Conservation (phyloP, 2,329 filamentous ascomycete genomes). For the Venturiaceae sp. region DNA sequence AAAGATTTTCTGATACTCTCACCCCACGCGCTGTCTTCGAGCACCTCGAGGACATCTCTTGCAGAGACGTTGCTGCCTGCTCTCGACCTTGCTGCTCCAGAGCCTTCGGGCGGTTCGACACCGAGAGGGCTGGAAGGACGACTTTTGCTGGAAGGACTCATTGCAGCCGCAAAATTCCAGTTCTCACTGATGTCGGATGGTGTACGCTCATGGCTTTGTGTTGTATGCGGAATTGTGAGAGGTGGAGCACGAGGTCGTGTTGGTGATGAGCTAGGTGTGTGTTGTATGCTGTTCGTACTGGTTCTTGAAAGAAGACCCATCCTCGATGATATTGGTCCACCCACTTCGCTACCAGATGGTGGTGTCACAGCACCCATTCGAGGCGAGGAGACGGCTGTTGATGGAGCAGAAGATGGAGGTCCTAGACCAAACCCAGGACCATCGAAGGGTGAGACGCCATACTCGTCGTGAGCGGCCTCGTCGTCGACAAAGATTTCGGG, state of each 20-base stretch:
- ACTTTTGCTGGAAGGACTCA: not conserved
- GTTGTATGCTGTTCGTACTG: constrained; percentile 9
- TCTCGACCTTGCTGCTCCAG: constrained; percentile 36
- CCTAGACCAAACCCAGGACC: not conserved
- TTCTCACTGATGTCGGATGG: not conserved
- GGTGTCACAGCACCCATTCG: constrained; percentile 7
- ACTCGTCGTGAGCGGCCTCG: constrained; percentile 36
- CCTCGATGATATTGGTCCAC: not conserved
- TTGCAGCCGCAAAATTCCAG: constrained; percentile 4
- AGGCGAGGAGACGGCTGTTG: constrained; percentile 1
- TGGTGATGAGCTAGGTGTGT: constrained; percentile 5
- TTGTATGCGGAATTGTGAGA: not conserved
- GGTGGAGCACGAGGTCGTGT: not conserved
- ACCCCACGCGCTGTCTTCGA: constrained; percentile 87
- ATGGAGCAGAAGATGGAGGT: not conserved
- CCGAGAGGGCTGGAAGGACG: not conserved
- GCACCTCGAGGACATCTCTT: constrained; percentile 69
- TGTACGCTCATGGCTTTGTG: not conserved
- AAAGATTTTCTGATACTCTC: constrained; percentile 86
- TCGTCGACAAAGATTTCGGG: constrained; percentile 89
- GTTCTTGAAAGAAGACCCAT: not conserved
- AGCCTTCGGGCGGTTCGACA: not conserved
- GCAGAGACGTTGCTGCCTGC: constrained; percentile 63
- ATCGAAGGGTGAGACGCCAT: not conserved
- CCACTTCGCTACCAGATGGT: not conserved